Conservation (phyloP, 495 filamentous ascomycete species). For the Penicillium subrubescens region DNA sequence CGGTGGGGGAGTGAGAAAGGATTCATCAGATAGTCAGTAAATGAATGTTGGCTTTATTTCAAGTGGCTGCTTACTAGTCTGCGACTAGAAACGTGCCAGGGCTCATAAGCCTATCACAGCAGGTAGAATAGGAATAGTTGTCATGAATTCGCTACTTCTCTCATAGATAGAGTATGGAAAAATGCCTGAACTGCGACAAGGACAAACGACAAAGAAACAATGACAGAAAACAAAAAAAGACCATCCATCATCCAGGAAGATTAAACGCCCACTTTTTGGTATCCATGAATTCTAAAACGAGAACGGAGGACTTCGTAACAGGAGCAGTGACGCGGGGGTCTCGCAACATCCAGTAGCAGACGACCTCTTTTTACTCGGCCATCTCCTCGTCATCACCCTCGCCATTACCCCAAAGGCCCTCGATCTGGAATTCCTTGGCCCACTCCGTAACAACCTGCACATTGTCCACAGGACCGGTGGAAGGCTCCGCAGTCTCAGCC, state of each 20-base stretch:
- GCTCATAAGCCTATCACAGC: too few relatives aligned
- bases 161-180: constrained; percentile 6
- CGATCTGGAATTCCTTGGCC: constrained; percentile 94
- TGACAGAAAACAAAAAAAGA: background rate
- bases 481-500: constrained; percentile 29
- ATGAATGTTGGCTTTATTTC: constrained; percentile 4
- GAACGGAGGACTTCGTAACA: constrained; percentile 29
- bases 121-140: too few relatives aligned
- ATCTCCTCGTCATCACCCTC: constrained; percentile 48
- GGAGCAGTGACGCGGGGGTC: constrained; percentile 3
- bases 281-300: constrained; percentile 35
- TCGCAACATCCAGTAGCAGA: background rate
- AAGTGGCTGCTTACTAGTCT: background rate
- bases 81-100: background rate
- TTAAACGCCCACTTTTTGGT: constrained; percentile 43
- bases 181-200: constrained; percentile 11
- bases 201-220: background rate
- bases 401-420: constrained; percentile 84
- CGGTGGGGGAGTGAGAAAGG: background rate
- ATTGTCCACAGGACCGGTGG: constrained; percentile 56
- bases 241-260: constrained; percentile 5
- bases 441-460: constrained; percentile 90
- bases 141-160: constrained; percentile 8
- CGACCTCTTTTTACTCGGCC: constrained; percentile 37
- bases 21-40: background rate